These are phyloP conservation scores for Pseudogymnoascus sp. DNA, from an alignment of 2,329 filamentous ascomycete species.

Conservation along the genomic window DNA sequence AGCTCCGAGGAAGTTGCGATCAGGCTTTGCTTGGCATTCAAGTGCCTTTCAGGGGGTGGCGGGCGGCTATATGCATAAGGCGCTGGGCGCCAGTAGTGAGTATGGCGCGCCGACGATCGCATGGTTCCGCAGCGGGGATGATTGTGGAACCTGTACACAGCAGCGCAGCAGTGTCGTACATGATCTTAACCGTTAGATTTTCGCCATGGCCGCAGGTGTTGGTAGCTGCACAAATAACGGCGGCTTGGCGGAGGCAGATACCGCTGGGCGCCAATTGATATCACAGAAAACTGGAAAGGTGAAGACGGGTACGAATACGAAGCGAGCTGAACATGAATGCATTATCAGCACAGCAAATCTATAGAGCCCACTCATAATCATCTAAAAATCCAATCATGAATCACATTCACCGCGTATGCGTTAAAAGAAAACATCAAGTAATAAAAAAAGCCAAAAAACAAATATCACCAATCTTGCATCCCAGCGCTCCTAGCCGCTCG, in stretches of 20 bases:
- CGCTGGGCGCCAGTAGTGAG: background rate
- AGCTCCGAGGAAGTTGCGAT: too few relatives aligned
- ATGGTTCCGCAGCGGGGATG: background rate
- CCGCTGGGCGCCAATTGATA: background rate
- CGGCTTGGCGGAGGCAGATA: background rate
- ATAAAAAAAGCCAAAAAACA: background rate
- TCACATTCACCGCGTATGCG: background rate
- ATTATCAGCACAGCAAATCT: conserved; percentile 6
- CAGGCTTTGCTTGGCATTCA: background rate
- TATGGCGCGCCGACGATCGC: background rate
- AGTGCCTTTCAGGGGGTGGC: background rate
- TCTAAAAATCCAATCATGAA: conserved; percentile 9
- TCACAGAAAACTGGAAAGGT: background rate
- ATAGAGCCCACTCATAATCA: conserved; percentile 8
- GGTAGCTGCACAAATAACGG: background rate
- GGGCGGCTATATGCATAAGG: background rate
- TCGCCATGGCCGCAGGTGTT: background rate
- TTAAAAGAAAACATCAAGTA: background rate
- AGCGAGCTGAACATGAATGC: background rate
- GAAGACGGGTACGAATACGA: background rate
- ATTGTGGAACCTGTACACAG: background rate
- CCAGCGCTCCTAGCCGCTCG: conserved; percentile 6
- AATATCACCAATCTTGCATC: background rate
- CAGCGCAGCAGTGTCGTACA: background rate
- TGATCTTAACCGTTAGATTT: background rate